phyloP scores from a whole-genome alignment of 257 asterid genomes.

The Solanum bulbocastanum region DNA sequence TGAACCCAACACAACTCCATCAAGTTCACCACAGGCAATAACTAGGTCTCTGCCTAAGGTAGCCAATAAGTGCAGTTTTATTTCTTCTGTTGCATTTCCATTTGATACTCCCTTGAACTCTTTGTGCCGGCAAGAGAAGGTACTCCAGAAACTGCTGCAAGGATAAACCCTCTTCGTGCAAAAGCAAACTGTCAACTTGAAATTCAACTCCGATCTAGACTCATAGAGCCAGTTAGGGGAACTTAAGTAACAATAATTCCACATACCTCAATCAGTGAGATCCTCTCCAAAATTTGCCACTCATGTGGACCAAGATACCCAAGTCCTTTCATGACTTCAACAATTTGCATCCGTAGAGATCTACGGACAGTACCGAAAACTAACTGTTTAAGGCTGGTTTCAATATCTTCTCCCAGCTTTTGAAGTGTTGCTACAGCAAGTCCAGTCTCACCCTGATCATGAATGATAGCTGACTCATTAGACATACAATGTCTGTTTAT shows the following conservation, averaged over 20 bases:
- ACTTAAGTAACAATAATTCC: conserved; percentile 9
- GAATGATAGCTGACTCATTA: conserved; percentile 11
- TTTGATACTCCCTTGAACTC: conserved; percentile 34
- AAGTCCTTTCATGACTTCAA: conserved; percentile 66
- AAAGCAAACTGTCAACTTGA: conserved; percentile 44
- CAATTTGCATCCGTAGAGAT: conserved; percentile 68
- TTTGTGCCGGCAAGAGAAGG: conserved; percentile 44
- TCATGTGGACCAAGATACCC: conserved; percentile 70
- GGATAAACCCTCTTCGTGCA: conserved; percentile 84
- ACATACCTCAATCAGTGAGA: conserved; percentile 81
- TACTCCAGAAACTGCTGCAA: conserved; percentile 72
- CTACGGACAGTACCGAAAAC: conserved; percentile 88
- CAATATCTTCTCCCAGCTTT: conserved; percentile 97
- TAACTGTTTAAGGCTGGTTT: conserved; percentile 59
- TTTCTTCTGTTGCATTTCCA: conserved; percentile 30
- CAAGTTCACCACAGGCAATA: conserved; percentile 81
- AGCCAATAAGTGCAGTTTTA: conserved; percentile 41
- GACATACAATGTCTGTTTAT: conserved; percentile 1
- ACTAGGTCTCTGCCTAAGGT: conserved; percentile 36
- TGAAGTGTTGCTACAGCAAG: conserved; percentile 86
- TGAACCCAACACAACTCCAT: conserved; percentile 88
- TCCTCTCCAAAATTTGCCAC: conserved; percentile 63
- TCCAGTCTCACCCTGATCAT: conserved; percentile 74
- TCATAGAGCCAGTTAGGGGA: conserved; percentile 9
- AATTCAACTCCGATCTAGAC: conserved; percentile 12